Conservation (phyloP, 75 land plant species). For the Selaginella moellendorffii region DNA sequence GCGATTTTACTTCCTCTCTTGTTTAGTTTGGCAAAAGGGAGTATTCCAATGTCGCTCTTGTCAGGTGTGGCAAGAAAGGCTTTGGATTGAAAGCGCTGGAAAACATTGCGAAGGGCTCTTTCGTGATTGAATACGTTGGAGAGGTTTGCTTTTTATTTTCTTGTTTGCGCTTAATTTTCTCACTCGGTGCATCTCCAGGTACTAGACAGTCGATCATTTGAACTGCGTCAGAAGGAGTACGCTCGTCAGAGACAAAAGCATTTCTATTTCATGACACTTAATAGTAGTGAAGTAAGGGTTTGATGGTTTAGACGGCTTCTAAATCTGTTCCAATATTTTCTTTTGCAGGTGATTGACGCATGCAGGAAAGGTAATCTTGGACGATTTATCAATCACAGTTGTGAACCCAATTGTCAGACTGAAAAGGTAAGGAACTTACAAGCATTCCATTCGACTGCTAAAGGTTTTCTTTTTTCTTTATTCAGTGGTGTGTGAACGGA, state of each 20-base stretch:
- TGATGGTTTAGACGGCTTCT: too few relatives aligned
- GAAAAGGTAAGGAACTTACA: not conserved
- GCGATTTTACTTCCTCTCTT: not conserved
- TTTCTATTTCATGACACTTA: conserved; percentile 94
- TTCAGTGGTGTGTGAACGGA: conserved; percentile 2
- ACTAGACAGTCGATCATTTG: conserved; percentile 62
- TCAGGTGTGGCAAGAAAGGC: conserved; percentile 83
- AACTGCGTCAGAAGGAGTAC: conserved; percentile 73
- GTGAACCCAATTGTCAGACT: conserved; percentile 5
- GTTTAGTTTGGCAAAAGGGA: conserved; percentile 66
- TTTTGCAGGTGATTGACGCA: not conserved
- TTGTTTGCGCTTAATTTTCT: not conserved
- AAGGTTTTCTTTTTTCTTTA: not conserved
- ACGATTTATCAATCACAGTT: conserved; percentile 3
- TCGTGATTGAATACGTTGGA: conserved; percentile 95
- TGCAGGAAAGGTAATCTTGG: conserved; percentile 2
- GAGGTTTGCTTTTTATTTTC: conserved; percentile 40
- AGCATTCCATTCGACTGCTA: not conserved
- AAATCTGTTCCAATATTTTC: not conserved
- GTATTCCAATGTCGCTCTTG: conserved; percentile 42
- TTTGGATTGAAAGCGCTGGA: conserved; percentile 52
- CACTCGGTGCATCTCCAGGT: conserved; percentile 29
- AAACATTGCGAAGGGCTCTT: conserved; percentile 44
- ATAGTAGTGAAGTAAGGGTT: conserved; percentile 72
- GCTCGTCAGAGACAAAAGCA: conserved; percentile 72